phyloP scores from a whole-genome alignment of 2,329 filamentous ascomycete genomes.

The Pseudogymnoascus sp. region DNA sequence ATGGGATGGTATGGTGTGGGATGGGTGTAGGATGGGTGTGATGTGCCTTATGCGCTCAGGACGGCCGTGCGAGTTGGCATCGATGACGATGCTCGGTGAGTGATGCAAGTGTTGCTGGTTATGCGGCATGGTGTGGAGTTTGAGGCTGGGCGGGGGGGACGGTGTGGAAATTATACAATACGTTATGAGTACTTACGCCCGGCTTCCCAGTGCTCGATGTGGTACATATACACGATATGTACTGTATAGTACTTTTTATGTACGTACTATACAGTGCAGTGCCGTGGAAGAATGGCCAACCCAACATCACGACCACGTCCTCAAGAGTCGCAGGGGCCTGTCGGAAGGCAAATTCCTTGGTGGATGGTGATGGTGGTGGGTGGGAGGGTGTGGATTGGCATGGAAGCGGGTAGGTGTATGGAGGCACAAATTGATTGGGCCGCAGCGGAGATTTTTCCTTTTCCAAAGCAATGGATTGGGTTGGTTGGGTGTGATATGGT shows the following conservation, averaged over 20 bases:
- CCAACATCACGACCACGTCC: not conserved
- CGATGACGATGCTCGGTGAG: not conserved
- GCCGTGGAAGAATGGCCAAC: not conserved
- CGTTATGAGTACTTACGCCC: not conserved
- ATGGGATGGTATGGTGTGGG: not conserved
- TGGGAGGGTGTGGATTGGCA: not conserved
- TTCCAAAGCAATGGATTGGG: not conserved
- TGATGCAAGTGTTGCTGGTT: not conserved
- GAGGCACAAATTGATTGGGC: not conserved
- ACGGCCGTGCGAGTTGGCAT: not conserved
- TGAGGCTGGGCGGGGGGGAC: not conserved
- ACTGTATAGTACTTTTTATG: not conserved
- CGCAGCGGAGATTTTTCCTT: not conserved
- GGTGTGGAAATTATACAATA: not conserved
- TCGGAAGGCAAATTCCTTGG: not conserved
- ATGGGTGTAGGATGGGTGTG: not conserved
- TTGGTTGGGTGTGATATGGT: not conserved
- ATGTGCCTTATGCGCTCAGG: not conserved
- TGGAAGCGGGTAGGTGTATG: not conserved
- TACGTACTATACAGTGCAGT: not conserved
- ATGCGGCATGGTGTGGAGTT: not conserved
- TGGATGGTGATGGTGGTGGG: not conserved
- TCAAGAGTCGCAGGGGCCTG: not conserved
- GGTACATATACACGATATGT: not conserved
- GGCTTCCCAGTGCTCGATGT: not conserved